Base-by-base conservation (phyloP, 441 rosid genomes). In the Corymbia calophylla region DNA sequence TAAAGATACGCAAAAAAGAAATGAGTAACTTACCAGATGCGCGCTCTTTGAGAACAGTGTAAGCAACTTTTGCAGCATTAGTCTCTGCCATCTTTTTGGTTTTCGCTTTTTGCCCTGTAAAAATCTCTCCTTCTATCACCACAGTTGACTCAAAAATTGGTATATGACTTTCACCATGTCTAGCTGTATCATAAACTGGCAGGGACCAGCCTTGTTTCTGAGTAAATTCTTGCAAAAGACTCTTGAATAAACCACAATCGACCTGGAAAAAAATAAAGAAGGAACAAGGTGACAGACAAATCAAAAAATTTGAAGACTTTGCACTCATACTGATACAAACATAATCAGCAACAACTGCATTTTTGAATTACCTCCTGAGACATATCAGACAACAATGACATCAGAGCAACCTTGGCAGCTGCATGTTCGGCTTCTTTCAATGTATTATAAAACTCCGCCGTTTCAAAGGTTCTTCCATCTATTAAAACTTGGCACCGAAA, bases 31-130 rank as follows among this genome's bases (percentile, higher is more conserved):
- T 86, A n/a, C 53, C 7, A 32, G 87, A 27, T 48, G 53, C 94
- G 95, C 97, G 88, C 80, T 89, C 90, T 91, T 89, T 94, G 48
- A 96, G 85, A 47, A 90, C 88, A 49, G 90, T 86, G 88, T 94
- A 96, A 86, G 99, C 99, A 54, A 93, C 92, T 90, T 94, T 98
- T 62, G 99, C 99, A 27, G 99, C 99, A 91, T 64, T 94, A 91
- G 94, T 89, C 93, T 98, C 98, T 8, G 99, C 98, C 49, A 92
- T 91, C 87, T 96, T 98, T 92, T 96, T 97, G 49, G 96, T 93
- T 92, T 77, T 95, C 19, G 94, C 93, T 88, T 88, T n/a, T 60
- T 93, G 93, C 55, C 99, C 98, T 3, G 4, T 90, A 89, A 94
- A 98, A 39, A 6, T 1, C 86, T 93, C 91, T 81, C 96, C 97